Conservation (phyloP, 352 stramenopile genomes). For the Plasmopara muralis region DNA sequence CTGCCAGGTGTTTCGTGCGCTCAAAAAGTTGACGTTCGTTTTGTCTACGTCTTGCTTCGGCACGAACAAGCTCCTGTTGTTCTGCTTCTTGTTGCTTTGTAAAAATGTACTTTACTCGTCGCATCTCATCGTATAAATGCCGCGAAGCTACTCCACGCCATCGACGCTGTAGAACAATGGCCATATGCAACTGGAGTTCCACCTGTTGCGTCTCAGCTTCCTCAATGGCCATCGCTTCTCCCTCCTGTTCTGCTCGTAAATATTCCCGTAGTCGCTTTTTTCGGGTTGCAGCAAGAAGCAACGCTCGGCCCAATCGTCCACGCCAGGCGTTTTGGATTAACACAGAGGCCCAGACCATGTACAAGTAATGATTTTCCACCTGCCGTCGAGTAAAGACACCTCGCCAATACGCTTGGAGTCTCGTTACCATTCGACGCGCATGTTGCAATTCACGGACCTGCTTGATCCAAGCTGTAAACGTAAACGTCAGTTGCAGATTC, state of each 20-base stretch:
- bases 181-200: conserved; percentile 45
- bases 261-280: conserved; percentile 65
- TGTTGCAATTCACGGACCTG: conserved; percentile 28
- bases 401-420: conserved; percentile 63
- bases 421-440: conserved; percentile 27
- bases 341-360: conserved; percentile 51
- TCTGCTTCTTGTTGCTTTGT: conserved; percentile 66
- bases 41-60: conserved; percentile 40
- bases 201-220: conserved; percentile 36
- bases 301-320: conserved; percentile 37
- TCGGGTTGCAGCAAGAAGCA: conserved; percentile 44
- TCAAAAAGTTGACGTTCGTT: conserved; percentile 45
- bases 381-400: conserved; percentile 32
- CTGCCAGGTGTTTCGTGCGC: conserved; percentile 38
- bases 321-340: conserved; percentile 72
- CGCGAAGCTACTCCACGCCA: conserved; percentile 67
- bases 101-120: conserved; percentile 42
- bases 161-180: conserved; percentile 59
- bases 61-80: conserved; percentile 55
- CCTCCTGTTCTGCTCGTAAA: conserved; percentile 52
- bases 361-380: conserved; percentile 57
- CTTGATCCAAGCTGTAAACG: conserved; percentile 42
- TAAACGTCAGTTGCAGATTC: conserved; percentile 48
- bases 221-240: conserved; percentile 48
- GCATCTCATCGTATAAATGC: conserved; percentile 53